Evolutionary conservation across 768 basidiomycete genomes (phyloP).

Genomic region (Fibroporia radiculosa): DNA sequence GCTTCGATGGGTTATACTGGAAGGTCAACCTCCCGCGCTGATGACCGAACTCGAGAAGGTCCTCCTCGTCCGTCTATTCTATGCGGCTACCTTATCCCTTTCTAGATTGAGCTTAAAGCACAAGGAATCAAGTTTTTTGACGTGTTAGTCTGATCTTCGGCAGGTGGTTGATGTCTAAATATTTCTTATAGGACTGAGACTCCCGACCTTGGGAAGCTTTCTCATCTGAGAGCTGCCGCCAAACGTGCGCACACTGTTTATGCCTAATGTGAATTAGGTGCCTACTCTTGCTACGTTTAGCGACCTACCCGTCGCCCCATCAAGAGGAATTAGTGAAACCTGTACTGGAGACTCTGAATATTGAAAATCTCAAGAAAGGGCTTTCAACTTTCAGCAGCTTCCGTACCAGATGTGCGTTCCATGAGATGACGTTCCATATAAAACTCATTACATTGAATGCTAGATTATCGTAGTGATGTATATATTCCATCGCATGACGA

Average conservation of each 20-base stretch:
- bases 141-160: slow-evolving; percentile 38
- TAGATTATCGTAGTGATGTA: slow-evolving; percentile 74
- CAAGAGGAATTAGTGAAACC: slow-evolving; percentile 49
- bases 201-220: slow-evolving; percentile 43
- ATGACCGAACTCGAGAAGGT: slow-evolving; percentile 92
- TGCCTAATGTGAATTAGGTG: slow-evolving; percentile 13
- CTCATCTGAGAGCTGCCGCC: slow-evolving; percentile 27
- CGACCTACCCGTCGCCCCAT: slow-evolving; percentile 50
- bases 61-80: background rate
- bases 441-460: slow-evolving; percentile 5
- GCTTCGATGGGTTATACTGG: slow-evolving; percentile 67
- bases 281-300: slow-evolving; percentile 26
- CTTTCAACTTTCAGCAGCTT: slow-evolving; percentile 64
- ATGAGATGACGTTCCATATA: slow-evolving; percentile 4
- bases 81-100: background rate
- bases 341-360: slow-evolving; percentile 62
- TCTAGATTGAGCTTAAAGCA: slow-evolving; percentile 70
- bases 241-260: slow-evolving; percentile 29
- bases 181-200: slow-evolving; percentile 57
- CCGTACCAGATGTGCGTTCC: slow-evolving; percentile 58
- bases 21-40: slow-evolving; percentile 60
- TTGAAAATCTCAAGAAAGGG: slow-evolving; percentile 54
- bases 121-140: slow-evolving; percentile 82
- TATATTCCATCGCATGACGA: background rate
- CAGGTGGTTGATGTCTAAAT: slow-evolving; percentile 1